phyloP scores from a whole-genome alignment of 2,329 filamentous ascomycete genomes.

The Coniochaeta prunicola region DNA sequence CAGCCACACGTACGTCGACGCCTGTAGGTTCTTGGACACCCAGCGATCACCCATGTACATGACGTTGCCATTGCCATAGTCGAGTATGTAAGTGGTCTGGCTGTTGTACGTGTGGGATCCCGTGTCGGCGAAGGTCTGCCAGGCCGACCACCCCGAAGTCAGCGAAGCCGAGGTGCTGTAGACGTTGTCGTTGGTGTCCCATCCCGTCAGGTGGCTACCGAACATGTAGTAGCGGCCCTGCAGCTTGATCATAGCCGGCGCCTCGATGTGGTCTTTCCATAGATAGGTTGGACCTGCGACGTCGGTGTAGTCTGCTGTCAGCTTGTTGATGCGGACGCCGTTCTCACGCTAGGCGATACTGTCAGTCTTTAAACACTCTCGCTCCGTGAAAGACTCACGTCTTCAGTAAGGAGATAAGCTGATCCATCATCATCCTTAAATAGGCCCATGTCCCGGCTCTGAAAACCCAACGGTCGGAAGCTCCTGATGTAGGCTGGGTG shows the following conservation, averaged over 20 bases:
- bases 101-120: slow-evolving; percentile 39
- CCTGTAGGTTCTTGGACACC: slow-evolving; percentile 41
- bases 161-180: slow-evolving; percentile 39
- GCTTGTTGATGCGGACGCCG: slow-evolving; percentile 14
- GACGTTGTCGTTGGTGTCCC: slow-evolving; percentile 44
- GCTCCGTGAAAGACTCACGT: slow-evolving; percentile 32
- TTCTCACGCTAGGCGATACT: slow-evolving; percentile 9
- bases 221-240: slow-evolving; percentile 48
- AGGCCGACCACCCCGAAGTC: slow-evolving; percentile 43
- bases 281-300: slow-evolving; percentile 10
- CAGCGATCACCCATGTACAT: slow-evolving; percentile 53
- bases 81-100: slow-evolving; percentile 44
- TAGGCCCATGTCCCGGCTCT: slow-evolving; percentile 44
- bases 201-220: slow-evolving; percentile 35
- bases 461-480: slow-evolving; percentile 21
- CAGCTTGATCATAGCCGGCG: slow-evolving; percentile 45
- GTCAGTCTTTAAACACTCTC: not conserved
- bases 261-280: slow-evolving; percentile 34
- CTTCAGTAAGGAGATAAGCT: slow-evolving; percentile 55
- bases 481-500: slow-evolving; percentile 18
- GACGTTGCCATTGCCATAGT: slow-evolving; percentile 15
- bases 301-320: slow-evolving; percentile 14
- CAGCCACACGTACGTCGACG: slow-evolving; percentile 57
- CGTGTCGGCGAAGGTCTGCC: slow-evolving; percentile 38
- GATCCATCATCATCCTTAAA: slow-evolving; percentile 56